A percentile compares a stretch with the other conserved stretches of the same genome.
Conservation (phyloP, 2,329 filamentous ascomycete genomes). For the Eutypella sp. region DNA sequence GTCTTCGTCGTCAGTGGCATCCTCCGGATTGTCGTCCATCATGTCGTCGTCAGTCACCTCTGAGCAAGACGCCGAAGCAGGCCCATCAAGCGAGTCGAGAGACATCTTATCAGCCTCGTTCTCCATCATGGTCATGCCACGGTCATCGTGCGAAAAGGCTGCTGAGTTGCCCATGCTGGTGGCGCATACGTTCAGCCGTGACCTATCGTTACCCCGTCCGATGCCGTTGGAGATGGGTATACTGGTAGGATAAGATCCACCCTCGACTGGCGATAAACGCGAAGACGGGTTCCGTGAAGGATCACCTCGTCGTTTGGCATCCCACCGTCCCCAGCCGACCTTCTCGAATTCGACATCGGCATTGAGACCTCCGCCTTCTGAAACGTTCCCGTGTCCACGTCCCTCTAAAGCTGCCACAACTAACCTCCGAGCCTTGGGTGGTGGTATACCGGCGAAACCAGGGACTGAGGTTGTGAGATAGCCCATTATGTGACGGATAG, state of each 20-base stretch:
- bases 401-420: conserved; percentile 91
- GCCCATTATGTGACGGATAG: conserved; percentile 92
- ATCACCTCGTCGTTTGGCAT: conserved; percentile 70
- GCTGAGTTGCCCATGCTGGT: conserved; percentile 66
- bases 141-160: conserved; percentile 70
- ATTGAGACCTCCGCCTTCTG: conserved; percentile 55
- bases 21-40: conserved; percentile 72
- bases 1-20: conserved; percentile 92
- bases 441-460: conserved; percentile 83
- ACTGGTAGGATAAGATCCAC: conserved; percentile 40
- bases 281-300: conserved; percentile 39
- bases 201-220: conserved; percentile 40
- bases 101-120: conserved; percentile 96
- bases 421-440: conserved; percentile 82
- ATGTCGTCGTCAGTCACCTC: conserved; percentile 64
- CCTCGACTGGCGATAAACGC: conserved; percentile 36
- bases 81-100: conserved; percentile 63
- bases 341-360: conserved; percentile 85
- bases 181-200: conserved; percentile 45
- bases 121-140: conserved; percentile 65
- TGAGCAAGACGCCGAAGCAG: conserved; percentile 68
- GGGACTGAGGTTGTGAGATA: conserved; percentile 91
- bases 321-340: conserved; percentile 96
- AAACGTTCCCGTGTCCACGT: conserved; percentile 51
- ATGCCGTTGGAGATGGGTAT: conserved; percentile 52